These are phyloP conservation scores for Clavispora santaluciae DNA, from an alignment of 805 yeast genomes.

Conservation along the genomic window DNA sequence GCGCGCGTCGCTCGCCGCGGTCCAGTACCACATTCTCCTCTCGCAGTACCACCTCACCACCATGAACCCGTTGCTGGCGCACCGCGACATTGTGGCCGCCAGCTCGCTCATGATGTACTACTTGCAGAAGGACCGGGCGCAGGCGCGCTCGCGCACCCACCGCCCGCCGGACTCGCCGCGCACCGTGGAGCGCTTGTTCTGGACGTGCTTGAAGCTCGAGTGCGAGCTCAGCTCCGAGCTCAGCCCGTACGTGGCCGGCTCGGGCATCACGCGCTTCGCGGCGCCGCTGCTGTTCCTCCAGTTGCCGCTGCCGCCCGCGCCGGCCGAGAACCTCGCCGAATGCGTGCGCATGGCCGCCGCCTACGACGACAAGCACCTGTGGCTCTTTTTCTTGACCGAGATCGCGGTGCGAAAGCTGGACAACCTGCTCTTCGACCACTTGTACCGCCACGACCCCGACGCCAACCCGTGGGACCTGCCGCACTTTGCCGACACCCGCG, in stretches of 20 bases:
- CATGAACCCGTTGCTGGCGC: slow-evolving; percentile 25
- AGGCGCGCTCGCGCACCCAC: slow-evolving; percentile 1
- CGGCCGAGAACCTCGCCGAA: slow-evolving; percentile 18
- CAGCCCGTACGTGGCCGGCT: slow-evolving; percentile 28
- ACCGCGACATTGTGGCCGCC: slow-evolving; percentile 21
- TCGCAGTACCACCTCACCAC: slow-evolving; percentile 26
- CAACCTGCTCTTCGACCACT: slow-evolving; percentile 31
- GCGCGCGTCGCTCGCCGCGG: slow-evolving; percentile 14
- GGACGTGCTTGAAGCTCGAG: slow-evolving; percentile 35
- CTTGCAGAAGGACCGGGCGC: slow-evolving; percentile 13
- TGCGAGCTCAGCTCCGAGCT: slow-evolving; percentile 32
- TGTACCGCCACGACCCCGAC: slow-evolving; percentile 17
- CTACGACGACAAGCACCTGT: slow-evolving; percentile 24
- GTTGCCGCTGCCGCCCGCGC: slow-evolving; percentile 21
- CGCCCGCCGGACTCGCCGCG: not conserved
- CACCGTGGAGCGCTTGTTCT: slow-evolving; percentile 27
- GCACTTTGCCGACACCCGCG: slow-evolving; percentile 15
- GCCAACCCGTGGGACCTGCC: slow-evolving; percentile 21
- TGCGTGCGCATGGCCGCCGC: slow-evolving; percentile 21
- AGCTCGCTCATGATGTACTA: slow-evolving; percentile 28
- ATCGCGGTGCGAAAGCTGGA: slow-evolving; percentile 37
- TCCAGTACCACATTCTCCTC: slow-evolving; percentile 19
- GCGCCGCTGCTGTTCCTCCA: slow-evolving; percentile 32
- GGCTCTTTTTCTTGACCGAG: slow-evolving; percentile 38
- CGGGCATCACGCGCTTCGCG: slow-evolving; percentile 26